These are phyloP conservation scores for Dothistroma septosporum DNA, from an alignment of 2,329 filamentous ascomycete species.

Conservation along the genomic window DNA sequence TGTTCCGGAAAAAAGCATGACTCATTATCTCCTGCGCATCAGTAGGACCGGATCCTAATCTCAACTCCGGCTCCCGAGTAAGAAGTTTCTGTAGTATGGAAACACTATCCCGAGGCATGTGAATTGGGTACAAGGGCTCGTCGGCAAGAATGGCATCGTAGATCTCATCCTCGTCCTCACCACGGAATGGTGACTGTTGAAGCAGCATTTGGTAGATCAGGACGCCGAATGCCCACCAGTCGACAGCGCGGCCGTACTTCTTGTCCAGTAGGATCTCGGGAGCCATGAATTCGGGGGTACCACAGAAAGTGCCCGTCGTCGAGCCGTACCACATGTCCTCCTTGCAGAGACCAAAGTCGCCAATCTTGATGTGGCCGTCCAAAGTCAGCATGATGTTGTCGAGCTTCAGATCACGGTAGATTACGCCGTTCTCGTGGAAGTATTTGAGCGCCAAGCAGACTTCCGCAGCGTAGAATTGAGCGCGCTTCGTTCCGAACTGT, in stretches of 20 bases:
- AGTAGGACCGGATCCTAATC: constrained; percentile 88
- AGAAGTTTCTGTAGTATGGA: constrained; percentile 96
- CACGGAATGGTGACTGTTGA: constrained; percentile 96
- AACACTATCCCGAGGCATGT: constrained; percentile 97
- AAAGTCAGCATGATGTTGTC: constrained; percentile 90
- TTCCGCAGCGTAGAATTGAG: constrained; percentile 96
- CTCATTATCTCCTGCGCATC: constrained; percentile 99
- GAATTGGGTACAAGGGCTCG: constrained; percentile 94
- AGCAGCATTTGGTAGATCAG: constrained; percentile 99
- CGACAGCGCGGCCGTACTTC: constrained; percentile 94
- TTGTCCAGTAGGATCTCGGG: constrained; percentile 98
- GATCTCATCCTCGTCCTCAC: constrained; percentile 98
- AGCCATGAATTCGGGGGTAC: constrained; percentile 99
- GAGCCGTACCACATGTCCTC: constrained; percentile 99
- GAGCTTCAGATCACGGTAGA: constrained; percentile 79
- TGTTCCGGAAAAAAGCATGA: constrained; percentile 94
- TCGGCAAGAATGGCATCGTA: constrained; percentile 98
- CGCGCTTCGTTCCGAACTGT: constrained; percentile 90
- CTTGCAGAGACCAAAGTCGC: constrained; percentile 97
- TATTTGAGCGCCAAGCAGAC: constrained; percentile 97
- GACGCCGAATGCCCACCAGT: constrained; percentile 99
- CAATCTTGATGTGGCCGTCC: constrained; percentile 98
- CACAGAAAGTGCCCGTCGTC: constrained; percentile 96
- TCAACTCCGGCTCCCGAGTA: constrained; percentile 87
- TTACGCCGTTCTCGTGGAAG: constrained; percentile 98